Conservation (phyloP, 768 basidiomycete genomes). For the Amanita pallidorosea region DNA sequence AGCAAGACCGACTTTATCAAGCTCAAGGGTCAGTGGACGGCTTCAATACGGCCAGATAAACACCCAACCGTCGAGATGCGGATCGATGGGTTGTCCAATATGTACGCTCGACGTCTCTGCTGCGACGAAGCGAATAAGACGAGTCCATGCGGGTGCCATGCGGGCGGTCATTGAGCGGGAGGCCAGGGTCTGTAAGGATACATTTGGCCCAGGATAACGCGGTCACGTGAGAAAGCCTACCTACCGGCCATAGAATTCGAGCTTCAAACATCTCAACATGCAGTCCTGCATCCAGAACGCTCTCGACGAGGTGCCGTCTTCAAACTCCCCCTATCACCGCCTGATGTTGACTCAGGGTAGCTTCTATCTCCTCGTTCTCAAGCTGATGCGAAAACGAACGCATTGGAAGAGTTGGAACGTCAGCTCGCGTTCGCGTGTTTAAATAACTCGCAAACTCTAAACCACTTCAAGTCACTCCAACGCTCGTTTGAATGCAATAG, state of each 20-base stretch:
- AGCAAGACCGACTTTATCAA: slow-evolving; percentile 59
- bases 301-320: slow-evolving; percentile 47
- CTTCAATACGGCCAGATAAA: background rate
- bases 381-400: slow-evolving; percentile 35
- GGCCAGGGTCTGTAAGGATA: too few relatives aligned
- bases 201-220: too few relatives aligned
- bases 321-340: background rate
- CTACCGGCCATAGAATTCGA: too few relatives aligned
- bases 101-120: slow-evolving; percentile 65
- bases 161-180: too few relatives aligned
- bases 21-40: too few relatives aligned
- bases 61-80: slow-evolving; percentile 49
- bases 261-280: too few relatives aligned
- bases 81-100: slow-evolving; percentile 67
- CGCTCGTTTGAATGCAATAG: slow-evolving; percentile 79
- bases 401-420: slow-evolving; percentile 44
- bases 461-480: slow-evolving; percentile 55
- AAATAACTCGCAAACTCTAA: slow-evolving; percentile 31
- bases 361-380: slow-evolving; percentile 54
- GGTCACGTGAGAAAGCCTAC: slow-evolving; percentile 1
- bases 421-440: slow-evolving; percentile 42
- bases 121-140: slow-evolving; percentile 75
- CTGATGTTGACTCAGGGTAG: slow-evolving; percentile 23
- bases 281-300: slow-evolving; percentile 43
- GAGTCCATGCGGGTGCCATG: slow-evolving; percentile 42